Conservation (phyloP, 495 filamentous ascomycete species). For the Cairneyella variabilis region DNA sequence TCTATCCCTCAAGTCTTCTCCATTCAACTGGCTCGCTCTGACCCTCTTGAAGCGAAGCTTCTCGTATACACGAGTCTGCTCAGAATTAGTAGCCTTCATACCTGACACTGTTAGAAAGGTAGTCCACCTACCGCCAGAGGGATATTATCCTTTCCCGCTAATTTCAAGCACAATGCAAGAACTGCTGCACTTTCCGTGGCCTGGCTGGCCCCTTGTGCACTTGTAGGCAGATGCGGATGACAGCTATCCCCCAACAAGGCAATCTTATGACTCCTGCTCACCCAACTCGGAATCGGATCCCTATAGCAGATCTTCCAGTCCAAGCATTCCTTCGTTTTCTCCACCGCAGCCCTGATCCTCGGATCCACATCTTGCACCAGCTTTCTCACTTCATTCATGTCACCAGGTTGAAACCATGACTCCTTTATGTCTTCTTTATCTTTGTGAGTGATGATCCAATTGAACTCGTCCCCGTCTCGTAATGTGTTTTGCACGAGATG, state of each 20-base stretch:
- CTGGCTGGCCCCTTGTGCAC: constrained; percentile 46
- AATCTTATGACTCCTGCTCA: constrained; percentile 41
- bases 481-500: constrained; percentile 47
- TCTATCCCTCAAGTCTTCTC: constrained; percentile 47
- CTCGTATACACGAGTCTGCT: constrained; percentile 45
- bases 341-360: constrained; percentile 39
- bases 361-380: constrained; percentile 36
- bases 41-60: constrained; percentile 46
- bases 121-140: constrained; percentile 37
- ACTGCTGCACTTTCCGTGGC: constrained; percentile 46
- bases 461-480: constrained; percentile 45
- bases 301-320: constrained; percentile 52
- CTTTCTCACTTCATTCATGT: constrained; percentile 42
- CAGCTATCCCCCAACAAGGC: constrained; percentile 45
- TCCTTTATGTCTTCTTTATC: constrained; percentile 44
- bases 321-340: constrained; percentile 42
- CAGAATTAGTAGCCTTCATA: not conserved
- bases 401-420: constrained; percentile 45
- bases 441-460: constrained; percentile 47
- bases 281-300: constrained; percentile 45
- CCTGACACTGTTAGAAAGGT: not conserved
- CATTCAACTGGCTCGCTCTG: constrained; percentile 44
- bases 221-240: constrained; percentile 45
- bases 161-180: constrained; percentile 39
- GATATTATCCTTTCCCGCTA: constrained; percentile 40